These are phyloP conservation scores for Wickerhamomyces bisporus DNA, from an alignment of 805 yeast genomes.

Conservation along the genomic window DNA sequence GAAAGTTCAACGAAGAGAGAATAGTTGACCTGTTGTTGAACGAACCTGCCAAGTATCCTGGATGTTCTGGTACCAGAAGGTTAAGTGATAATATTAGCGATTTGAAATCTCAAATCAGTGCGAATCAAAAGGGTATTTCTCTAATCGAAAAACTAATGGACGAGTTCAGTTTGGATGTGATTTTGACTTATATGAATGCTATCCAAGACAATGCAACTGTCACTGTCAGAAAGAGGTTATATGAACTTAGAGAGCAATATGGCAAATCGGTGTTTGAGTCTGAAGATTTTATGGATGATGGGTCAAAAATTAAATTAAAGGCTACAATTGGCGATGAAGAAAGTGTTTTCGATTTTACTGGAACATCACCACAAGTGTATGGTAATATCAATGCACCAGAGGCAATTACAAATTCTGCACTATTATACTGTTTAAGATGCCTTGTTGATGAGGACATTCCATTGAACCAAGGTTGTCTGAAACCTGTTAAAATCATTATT, in stretches of 20 bases:
- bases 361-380: constrained; percentile 81
- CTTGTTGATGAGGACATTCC: constrained; percentile 87
- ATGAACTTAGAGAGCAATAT: constrained; percentile 39
- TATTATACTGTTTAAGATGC: constrained; percentile 80
- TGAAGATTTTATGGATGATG: constrained; percentile 75
- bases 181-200: constrained; percentile 72
- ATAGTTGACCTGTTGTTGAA: constrained; percentile 56
- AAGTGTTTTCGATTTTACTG: constrained; percentile 78
- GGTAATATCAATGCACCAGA: constrained; percentile 91
- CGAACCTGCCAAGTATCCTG: constrained; percentile 77
- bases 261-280: constrained; percentile 37
- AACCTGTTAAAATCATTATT: constrained; percentile 64
- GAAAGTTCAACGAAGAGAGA: constrained; percentile 69
- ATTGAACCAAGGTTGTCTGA: constrained; percentile 85
- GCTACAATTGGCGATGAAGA: constrained; percentile 45
- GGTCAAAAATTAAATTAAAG: constrained; percentile 56
- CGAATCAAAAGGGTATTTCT: constrained; percentile 79
- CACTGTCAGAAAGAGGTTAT: constrained; percentile 57
- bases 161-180: constrained; percentile 57
- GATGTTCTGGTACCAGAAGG: constrained; percentile 86
- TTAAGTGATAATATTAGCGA: constrained; percentile 81
- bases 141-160: constrained; percentile 53
- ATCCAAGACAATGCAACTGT: constrained; percentile 74
- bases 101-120: constrained; percentile 81
- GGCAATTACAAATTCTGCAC: constrained; percentile 85